Conservation (phyloP, 106 monocot genomes). For the Amphibolis antarctica region DNA sequence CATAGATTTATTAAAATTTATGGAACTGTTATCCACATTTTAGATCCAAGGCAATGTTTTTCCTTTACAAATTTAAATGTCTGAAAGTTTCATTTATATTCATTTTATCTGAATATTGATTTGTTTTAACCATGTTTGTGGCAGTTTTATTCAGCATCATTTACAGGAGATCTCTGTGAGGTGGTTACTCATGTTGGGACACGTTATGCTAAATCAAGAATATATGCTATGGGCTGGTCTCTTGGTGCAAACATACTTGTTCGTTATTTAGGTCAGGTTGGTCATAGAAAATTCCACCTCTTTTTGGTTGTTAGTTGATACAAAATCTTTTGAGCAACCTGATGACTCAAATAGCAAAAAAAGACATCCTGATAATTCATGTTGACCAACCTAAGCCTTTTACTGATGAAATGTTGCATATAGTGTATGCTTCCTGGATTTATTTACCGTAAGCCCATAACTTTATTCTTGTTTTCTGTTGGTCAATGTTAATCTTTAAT, state of each 20-base stretch:
- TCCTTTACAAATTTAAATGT: neutral
- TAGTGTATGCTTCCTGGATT: too few relatives aligned
- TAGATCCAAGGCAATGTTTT: neutral
- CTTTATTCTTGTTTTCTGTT: too few relatives aligned
- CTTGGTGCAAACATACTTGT: constrained; percentile 91
- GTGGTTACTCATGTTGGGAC: constrained; percentile 51
- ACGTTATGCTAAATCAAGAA: constrained; percentile 46
- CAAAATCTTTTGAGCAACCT: too few relatives aligned
- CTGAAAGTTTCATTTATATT: neutral
- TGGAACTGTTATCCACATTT: too few relatives aligned
- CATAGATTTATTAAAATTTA: too few relatives aligned
- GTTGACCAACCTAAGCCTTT: too few relatives aligned
- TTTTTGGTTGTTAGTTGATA: neutral
- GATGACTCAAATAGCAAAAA: too few relatives aligned
- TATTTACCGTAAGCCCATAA: too few relatives aligned
- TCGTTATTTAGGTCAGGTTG: constrained; percentile 64
- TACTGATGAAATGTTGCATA: too few relatives aligned
- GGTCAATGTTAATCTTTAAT: too few relatives aligned
- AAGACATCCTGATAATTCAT: too few relatives aligned
- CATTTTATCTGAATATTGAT: neutral
- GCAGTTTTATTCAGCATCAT: constrained; percentile 97
- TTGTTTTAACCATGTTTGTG: neutral
- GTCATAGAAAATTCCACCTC: neutral
- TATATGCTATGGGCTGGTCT: constrained; percentile 92
- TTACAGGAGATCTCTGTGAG: constrained; percentile 67